Evolutionary conservation across 139 green algal genomes (phyloP), one percentile per base, ranked within the genome.

Genomic region (Mesostigma viride): DNA sequence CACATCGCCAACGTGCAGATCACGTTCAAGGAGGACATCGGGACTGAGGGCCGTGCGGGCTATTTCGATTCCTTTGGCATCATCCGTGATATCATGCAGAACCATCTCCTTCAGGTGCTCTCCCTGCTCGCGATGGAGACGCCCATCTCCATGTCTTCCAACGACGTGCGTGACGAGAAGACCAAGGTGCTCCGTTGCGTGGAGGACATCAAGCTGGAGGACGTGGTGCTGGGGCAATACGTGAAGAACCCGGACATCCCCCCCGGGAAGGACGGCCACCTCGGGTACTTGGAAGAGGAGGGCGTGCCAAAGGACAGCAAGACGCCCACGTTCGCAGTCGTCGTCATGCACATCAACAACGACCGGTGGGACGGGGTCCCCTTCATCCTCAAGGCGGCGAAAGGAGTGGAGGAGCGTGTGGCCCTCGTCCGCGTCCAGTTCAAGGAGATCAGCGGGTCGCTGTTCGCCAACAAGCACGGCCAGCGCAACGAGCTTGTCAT

Each of bases 21-120:
- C 65, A 88, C 77, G 5, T 97, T 97, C 83, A 96, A 91, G 77
- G 92, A 96, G 77, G 72, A 85, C 64, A 94, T 93, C 74, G 89
- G 89, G 6, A 92, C 86, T 3, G 71, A 91, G 65, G 92, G 93
- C 1, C 72, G 93, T 0, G 92, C 91, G 1, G 93, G 93, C 31
- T 99, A 98, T 79, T 97, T 99, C 84, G 91, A 98, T 80, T 65
- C 85, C 36, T 95, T 90, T 70, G 93, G 70, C 67, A 97, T 97
- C 83, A 91, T 98, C 56, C 78, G 92, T 0, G 92, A 98, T 70
- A 88, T 98, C 60, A 95, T 98, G 48, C 75, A 81, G 57, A 81
- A 81, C 45, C 75, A 81, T 45, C 61, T 81, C 6, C 20, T 57
- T 47, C 84, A 95, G 82, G 76, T 96, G 33, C 63, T 96, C 48